Base-by-base conservation (phyloP, 345 rosid species). In the Lepidium africanum region DNA sequence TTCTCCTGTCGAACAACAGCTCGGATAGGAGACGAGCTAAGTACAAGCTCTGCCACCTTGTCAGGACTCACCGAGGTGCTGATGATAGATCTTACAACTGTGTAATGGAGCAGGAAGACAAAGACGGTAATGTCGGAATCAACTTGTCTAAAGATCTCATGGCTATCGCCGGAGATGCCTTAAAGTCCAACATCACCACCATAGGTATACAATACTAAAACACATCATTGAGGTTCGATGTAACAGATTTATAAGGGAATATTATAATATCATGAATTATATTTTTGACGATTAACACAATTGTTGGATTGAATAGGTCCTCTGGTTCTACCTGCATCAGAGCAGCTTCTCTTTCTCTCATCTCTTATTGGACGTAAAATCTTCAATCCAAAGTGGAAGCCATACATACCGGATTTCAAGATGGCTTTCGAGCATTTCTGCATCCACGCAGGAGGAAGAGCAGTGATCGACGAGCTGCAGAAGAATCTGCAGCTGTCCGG, bases 391-490 rank as follows among this genome's bases (percentile, higher is more conserved):
- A 87, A 83, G 53, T 83, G 88, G 92, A 87, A 86, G 59, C 87
- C 94, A 0, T 87, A 89, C 57, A 82, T 87, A 43, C 98, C 98
- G 0, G 89, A 92, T 63, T 92, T 92, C 85, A 89, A 85, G 76
- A 79, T 80, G 68, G 98, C 92, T 1, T 87, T 92, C 56, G 98
- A 92, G 75, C 98, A 92, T 75, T 92, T 89, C 61, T 89, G 98
- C 73, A 86, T 91, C 75, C 97, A 91, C 58, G 97, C 96, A 1
- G 96, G 96, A 5, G 97, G 97, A 12, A 73, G 92, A 46, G 96
- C 94, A 0, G 96, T 91, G 32, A 86, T 91, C 16, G 97, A 89
- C 55, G 94, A 84, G 62, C 75, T 91, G 7, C 89, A 87, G 42
- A 85, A 82, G 90, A 87, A 74, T 70, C 81, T 91, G 5, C 85